Conservation (phyloP, 164 flowering plant species). For the Magnolia changhungtana region DNA sequence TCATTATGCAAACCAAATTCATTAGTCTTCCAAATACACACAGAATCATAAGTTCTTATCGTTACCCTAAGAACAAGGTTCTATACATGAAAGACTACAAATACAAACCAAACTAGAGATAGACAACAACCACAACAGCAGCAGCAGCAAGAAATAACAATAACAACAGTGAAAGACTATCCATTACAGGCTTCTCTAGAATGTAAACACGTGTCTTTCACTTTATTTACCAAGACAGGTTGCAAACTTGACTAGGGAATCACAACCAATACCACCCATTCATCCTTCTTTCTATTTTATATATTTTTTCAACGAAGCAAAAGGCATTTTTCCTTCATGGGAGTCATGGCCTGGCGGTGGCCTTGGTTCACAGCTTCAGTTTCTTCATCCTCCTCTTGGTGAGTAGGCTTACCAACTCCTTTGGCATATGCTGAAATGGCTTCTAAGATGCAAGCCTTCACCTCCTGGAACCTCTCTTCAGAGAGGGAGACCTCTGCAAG, state of each 20-base stretch:
- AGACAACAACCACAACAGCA: not conserved
- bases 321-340: conserved; percentile 1
- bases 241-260: not conserved
- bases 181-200: not conserved
- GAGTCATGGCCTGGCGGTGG: not conserved
- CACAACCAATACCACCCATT: not conserved
- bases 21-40: not conserved
- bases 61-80: not conserved
- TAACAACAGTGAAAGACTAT: not conserved
- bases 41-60: not conserved
- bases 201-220: not conserved
- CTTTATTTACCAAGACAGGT: conserved; percentile 1
- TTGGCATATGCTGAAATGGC: conserved; percentile 20
- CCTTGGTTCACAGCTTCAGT: not conserved
- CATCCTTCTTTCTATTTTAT: not conserved
- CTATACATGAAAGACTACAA: not conserved
- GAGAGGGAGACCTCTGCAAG: conserved; percentile 84
- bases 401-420: not conserved
- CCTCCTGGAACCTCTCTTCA: conserved; percentile 64
- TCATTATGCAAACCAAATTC: not conserved
- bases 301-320: not conserved
- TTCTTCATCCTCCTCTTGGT: not conserved
- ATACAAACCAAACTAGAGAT: not conserved
- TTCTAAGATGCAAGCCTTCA: conserved; percentile 56
- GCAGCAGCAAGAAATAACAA: not conserved